Base-by-base conservation (phyloP, 768 basidiomycete species). In the Rossbeevera mucosa region DNA sequence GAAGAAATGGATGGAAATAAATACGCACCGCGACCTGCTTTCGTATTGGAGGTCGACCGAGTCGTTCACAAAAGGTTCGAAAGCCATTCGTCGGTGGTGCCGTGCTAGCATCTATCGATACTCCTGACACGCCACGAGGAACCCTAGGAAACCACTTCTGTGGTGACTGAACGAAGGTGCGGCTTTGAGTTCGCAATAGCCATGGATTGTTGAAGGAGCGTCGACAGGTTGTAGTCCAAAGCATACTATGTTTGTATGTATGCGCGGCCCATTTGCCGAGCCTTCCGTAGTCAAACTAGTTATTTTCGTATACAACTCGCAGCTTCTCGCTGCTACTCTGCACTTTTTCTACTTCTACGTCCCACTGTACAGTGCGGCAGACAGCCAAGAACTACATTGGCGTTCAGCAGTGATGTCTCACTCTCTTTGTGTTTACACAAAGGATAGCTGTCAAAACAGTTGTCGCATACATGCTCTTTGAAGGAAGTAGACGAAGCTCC, bases 11-110 rank as follows among this genome's bases (percentile, higher is more conserved):
- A 31, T 2, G 24, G 36, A 20, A 28, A 18, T 5, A 0, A 24
- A 31, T 40, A 69, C 81, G 57, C 53, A 83, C 83, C 51, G 78
- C 31, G 12, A 85, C 62, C 57, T 86, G 85, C 24, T 73, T 77
- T 43, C 76, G 57, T 57, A 79, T 73, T n/a, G 71, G 64, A 13
- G 82, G 83, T 29, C 68, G 72, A 52, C 73, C 73, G 40, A 84
- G 65, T 6, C 66, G 72, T 42, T 77, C 74, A n/a, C 68, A 64
- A 52, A 81, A 81, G 4, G 75, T 68, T 43, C 66, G 66, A n/a
- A 73, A 59, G 6, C 68, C 16, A 61, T 57, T 7, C 63, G 76
- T 73, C 2, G 69, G 62, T 14, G 75, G 56, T 9, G 52, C 18
- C 31, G n/a, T 7, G n/a, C n/a, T n/a, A 4, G 31, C 26, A 8